A percentile compares a stretch with the other conserved stretches of the same genome.
Conservation (phyloP, 2,329 filamentous ascomycete genomes). For the Monilinia laxa region DNA sequence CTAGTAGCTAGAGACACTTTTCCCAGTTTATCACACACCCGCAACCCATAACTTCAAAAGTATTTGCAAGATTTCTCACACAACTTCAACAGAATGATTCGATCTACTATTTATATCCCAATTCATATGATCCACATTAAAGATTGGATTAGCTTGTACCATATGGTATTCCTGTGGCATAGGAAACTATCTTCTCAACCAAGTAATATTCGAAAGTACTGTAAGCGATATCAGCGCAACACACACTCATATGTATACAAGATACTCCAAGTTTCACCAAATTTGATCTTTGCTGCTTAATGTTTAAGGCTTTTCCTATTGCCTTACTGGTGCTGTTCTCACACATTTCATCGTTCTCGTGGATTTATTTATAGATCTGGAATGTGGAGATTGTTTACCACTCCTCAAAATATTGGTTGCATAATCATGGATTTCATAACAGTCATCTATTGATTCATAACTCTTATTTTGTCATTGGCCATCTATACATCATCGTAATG, state of each 20-base stretch:
- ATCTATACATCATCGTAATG: neutral
- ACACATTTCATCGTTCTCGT: neutral
- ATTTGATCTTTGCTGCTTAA: neutral
- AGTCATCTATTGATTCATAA: constrained; percentile 7
- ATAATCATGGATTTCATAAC: neutral
- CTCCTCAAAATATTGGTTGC: neutral
- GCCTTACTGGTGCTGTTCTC: neutral
- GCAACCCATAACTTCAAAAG: neutral
- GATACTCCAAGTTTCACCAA: neutral
- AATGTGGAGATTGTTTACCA: neutral
- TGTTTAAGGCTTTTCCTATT: neutral
- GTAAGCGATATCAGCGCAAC: neutral
- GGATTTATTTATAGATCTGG: neutral
- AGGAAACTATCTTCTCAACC: neutral
- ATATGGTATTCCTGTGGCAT: too few relatives aligned
- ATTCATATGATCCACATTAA: too few relatives aligned
- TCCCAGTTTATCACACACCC: neutral
- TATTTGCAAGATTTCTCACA: neutral
- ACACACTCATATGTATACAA: neutral
- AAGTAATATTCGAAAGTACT: neutral
- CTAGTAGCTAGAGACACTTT: neutral
- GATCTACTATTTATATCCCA: too few relatives aligned
- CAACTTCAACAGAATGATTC: neutral
- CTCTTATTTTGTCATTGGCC: neutral
- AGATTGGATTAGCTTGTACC: too few relatives aligned